Evolutionary conservation across 495 filamentous ascomycete genomes (phyloP).

Genomic region (Ascodesmis nigricans): DNA sequence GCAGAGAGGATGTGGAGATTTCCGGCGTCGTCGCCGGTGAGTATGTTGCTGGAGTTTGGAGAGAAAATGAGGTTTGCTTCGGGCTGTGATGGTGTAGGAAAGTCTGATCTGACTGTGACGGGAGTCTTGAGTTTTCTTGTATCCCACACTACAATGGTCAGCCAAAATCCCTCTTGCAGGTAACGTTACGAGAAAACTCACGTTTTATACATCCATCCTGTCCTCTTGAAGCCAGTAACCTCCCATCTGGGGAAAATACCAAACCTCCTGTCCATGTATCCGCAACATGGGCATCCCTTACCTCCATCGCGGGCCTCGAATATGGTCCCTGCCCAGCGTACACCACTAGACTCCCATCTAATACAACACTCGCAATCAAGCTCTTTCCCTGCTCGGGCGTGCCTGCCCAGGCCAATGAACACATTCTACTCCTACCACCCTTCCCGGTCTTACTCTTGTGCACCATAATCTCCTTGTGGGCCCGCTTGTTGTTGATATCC

Average conservation of each 20-base stretch:
- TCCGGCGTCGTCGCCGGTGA: slow-evolving; percentile 72
- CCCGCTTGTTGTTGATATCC: slow-evolving; percentile 72
- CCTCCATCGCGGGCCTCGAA: slow-evolving; percentile 63
- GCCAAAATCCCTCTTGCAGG: not conserved
- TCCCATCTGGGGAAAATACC: slow-evolving; percentile 77
- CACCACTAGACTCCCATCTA: slow-evolving; percentile 83
- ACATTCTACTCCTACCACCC: slow-evolving; percentile 83
- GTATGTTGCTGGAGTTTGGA: slow-evolving; percentile 48
- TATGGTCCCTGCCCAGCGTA: slow-evolving; percentile 78
- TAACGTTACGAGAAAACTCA: not conserved
- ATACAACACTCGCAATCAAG: slow-evolving; percentile 62
- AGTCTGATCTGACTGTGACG: slow-evolving; percentile 52
- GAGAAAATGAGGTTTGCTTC: slow-evolving; percentile 77
- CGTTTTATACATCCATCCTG: slow-evolving; percentile 47
- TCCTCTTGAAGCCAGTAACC: slow-evolving; percentile 70
- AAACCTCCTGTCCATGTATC: slow-evolving; percentile 85
- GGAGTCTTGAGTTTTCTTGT: slow-evolving; percentile 86
- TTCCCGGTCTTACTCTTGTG: slow-evolving; percentile 78
- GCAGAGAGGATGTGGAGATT: slow-evolving; percentile 85
- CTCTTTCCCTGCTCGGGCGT: slow-evolving; percentile 52
- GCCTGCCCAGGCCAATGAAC: slow-evolving; percentile 63
- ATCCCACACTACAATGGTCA: slow-evolving; percentile 59
- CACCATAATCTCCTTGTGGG: slow-evolving; percentile 80
- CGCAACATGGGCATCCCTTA: slow-evolving; percentile 58
- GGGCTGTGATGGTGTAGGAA: slow-evolving; percentile 60